Percentiles rank a stretch among this genome's conserved stretches.
Conservation (phyloP, 768 basidiomycete species). For the Leucogyrophana mollusca region DNA sequence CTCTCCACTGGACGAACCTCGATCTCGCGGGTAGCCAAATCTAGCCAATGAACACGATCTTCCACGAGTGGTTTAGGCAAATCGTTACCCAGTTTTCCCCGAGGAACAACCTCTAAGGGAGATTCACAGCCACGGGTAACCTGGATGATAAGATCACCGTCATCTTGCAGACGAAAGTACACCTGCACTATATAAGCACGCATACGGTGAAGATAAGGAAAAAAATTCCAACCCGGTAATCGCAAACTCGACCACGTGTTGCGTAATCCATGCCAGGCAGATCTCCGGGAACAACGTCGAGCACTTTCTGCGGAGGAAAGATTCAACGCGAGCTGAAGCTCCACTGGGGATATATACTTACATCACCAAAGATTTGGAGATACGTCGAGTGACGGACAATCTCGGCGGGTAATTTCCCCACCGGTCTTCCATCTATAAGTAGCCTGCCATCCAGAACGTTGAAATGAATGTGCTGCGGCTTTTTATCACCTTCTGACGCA, state of each 20-base stretch:
- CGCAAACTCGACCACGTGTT: slow-evolving; percentile 13
- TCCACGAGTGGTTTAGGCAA: slow-evolving; percentile 16
- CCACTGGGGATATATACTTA: too few relatives aligned
- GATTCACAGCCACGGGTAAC: slow-evolving; percentile 6
- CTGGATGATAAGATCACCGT: slow-evolving; percentile 28
- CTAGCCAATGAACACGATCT: slow-evolving; percentile 21
- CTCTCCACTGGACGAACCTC: slow-evolving; percentile 17
- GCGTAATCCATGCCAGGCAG: slow-evolving; percentile 24
- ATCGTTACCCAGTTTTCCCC: slow-evolving; percentile 11
- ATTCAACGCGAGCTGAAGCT: too few relatives aligned
- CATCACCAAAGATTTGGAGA: slow-evolving; percentile 18
- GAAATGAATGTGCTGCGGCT: slow-evolving; percentile 19
- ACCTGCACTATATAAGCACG: too few relatives aligned
- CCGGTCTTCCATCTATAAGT: slow-evolving; percentile 24
- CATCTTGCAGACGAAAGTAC: slow-evolving; percentile 6
- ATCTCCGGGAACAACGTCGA: slow-evolving; percentile 23
- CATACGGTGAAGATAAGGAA: too few relatives aligned
- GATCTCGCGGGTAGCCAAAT: slow-evolving; percentile 8
- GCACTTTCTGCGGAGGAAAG: slow-evolving; percentile 13
- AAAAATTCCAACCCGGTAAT: slow-evolving; percentile 17
- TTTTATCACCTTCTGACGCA: not conserved
- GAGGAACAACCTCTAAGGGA: slow-evolving; percentile 14
- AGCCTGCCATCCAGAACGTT: slow-evolving; percentile 24
- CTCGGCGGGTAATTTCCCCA: slow-evolving; percentile 19
- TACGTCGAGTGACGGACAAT: slow-evolving; percentile 20